Conservation (phyloP, 1,139 yeast species). For the Martiniozyma asiatica region DNA sequence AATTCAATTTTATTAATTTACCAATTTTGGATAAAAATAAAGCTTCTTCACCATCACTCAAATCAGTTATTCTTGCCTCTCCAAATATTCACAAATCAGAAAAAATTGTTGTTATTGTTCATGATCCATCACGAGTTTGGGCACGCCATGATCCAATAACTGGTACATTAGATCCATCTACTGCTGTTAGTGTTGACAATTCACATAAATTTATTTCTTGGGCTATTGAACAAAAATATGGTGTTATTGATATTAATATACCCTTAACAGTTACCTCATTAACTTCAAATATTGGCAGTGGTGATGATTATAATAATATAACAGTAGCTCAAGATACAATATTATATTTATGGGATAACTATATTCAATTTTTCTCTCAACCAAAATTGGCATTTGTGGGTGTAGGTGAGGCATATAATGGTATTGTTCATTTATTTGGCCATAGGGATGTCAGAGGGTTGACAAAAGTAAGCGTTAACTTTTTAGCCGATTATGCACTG, state of each 20-base stretch:
- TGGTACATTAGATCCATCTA: slow-evolving; percentile 64
- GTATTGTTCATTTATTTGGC: slow-evolving; percentile 78
- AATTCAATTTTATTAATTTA: slow-evolving; percentile 49
- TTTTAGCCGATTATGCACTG: slow-evolving; percentile 43
- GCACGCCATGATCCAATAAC: slow-evolving; percentile 71
- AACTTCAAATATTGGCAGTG: no score
- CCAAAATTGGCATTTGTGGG: slow-evolving; percentile 73
- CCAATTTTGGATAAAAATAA: slow-evolving; percentile 50
- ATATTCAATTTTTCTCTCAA: slow-evolving; percentile 61
- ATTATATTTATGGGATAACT: slow-evolving; percentile 83
- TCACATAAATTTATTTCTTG: slow-evolving; percentile 46
- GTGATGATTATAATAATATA: slow-evolving; percentile 40
- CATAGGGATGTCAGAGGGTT: slow-evolving; percentile 59
- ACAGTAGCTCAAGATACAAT: slow-evolving; percentile 67
- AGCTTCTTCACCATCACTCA: slow-evolving; percentile 35
- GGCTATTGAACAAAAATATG: slow-evolving; percentile 47
- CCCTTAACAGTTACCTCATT: slow-evolving; percentile 39
- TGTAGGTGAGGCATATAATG: slow-evolving; percentile 80
- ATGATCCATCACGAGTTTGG: slow-evolving; percentile 92
- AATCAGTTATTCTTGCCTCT: slow-evolving; percentile 67
- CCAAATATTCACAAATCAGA: slow-evolving; percentile 56
- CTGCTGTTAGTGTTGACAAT: slow-evolving; percentile 58
- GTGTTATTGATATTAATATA: slow-evolving; percentile 73
- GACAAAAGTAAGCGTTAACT: slow-evolving; percentile 65
- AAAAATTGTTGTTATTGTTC: slow-evolving; percentile 59